Evolutionary conservation across 495 filamentous ascomycete genomes (phyloP), one percentile per base, ranked within the genome.

Genomic region (Penicillium turbatum): DNA sequence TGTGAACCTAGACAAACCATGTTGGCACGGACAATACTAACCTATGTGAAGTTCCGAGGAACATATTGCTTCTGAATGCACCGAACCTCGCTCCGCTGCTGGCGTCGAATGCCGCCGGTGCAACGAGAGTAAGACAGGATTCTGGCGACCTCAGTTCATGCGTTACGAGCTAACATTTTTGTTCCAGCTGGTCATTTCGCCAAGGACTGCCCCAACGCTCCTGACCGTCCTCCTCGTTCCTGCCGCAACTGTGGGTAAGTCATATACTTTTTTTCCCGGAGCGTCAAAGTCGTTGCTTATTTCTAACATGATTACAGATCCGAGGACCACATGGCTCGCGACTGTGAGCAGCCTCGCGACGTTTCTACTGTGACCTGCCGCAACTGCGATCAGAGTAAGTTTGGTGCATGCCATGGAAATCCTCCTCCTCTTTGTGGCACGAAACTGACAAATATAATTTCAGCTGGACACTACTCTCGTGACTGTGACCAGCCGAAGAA

Each of bases 81-180:
- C 85, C 0, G 76, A 95, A 67, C 88, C 88, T 24, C 86, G 84
- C 27, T 85, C 83, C 48, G 82, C 86, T 19, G 83, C 78, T 13
- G 79, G 79, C 47, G 83, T 95, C 3, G 89, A 96, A 67, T 97
- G 92, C 67, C 85, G 83, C 42, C 84, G 85, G 40, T 95, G 91
- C 70, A 75, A 78, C 32, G 76, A 87, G 68, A 79, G 87, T 88
- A 72, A 71, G 38, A 19, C 11, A 26, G 40, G 37, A 13, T 29
- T 7, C 31, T 16, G 24, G 48, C 10, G 7, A 21, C 17, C 8
- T 6, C 6, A 0, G 13, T 45, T 19, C n/a, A 19, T 15, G 16
- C 31, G 21, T 30, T 45, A 51, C 61, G 39, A 37, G 40, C 29
- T 51, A 60, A 53, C 38, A 53, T 30, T 54, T 48, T 6, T 43